A percentile compares a stretch with the other conserved stretches of the same genome.
Evolutionary conservation across 257 asterid species (phyloP).

Genomic region (Solanum ossicruentum): DNA sequence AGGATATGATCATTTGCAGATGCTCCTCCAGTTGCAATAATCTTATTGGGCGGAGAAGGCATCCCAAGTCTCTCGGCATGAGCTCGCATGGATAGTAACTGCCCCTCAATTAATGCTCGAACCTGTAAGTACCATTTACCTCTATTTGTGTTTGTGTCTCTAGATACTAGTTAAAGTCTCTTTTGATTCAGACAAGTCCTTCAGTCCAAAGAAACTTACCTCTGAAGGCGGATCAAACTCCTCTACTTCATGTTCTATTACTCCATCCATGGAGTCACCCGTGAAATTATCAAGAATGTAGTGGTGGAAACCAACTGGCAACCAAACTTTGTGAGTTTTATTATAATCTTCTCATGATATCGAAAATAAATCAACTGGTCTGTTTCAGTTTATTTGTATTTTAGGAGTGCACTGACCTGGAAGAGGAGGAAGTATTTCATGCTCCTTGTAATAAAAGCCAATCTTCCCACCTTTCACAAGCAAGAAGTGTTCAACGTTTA

Average conservation of each 20-base stretch:
- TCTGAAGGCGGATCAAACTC: conserved; percentile 74
- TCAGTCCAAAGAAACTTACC: conserved; percentile 23
- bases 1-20: conserved; percentile 58
- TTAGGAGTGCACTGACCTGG: conserved; percentile 40
- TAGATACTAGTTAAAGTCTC: neutral
- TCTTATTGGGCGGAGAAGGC: conserved; percentile 87
- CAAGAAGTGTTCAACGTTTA: neutral
- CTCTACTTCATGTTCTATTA: conserved; percentile 39
- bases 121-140: conserved; percentile 28
- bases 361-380: neutral
- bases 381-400: neutral
- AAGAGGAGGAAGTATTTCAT: conserved; percentile 84
- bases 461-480: conserved; percentile 62
- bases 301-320: conserved; percentile 74
- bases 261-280: conserved; percentile 41
- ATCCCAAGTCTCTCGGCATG: conserved; percentile 88
- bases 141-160: neutral
- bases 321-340: neutral
- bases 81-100: conserved; percentile 76
- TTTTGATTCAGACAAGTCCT: neutral
- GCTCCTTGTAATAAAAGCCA: conserved; percentile 89
- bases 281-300: conserved; percentile 51
- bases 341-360: neutral
- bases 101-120: conserved; percentile 86
- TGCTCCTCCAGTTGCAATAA: conserved; percentile 98